Conservation (phyloP, 1,284 basidiomycete genomes). For the Ustilago vetiveriae region DNA sequence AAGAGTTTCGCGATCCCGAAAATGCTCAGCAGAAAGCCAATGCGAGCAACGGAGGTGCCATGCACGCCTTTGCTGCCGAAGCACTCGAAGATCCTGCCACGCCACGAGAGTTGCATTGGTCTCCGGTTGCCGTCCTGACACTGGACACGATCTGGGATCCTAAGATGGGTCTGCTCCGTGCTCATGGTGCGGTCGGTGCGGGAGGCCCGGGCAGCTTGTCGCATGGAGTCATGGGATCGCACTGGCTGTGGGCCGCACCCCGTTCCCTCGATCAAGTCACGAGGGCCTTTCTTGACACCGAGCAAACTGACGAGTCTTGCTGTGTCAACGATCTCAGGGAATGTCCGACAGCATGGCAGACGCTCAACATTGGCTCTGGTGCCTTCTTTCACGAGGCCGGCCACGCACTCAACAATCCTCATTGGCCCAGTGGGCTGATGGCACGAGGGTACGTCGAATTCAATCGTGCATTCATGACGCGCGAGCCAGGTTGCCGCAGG, state of each 20-base stretch:
- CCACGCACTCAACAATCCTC: constrained; percentile 47
- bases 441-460: constrained; percentile 50
- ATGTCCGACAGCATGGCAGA: constrained; percentile 42
- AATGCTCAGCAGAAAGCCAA: constrained; percentile 46
- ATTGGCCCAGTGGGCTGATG: constrained; percentile 50
- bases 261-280: constrained; percentile 30
- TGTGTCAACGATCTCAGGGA: constrained; percentile 51
- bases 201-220: constrained; percentile 27
- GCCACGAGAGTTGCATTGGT: constrained; percentile 21
- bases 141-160: constrained; percentile 46
- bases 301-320: constrained; percentile 37
- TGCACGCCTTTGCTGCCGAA: constrained; percentile 40
- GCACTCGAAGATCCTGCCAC: constrained; percentile 32
- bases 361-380: constrained; percentile 52
- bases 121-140: constrained; percentile 42
- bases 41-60: constrained; percentile 45
- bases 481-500: constrained; percentile 28
- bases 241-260: constrained; percentile 55
- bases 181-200: constrained; percentile 45
- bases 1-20: constrained; percentile 45
- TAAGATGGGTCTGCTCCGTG: constrained; percentile 42
- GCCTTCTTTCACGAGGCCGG: constrained; percentile 52
- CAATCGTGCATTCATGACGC: constrained; percentile 55
- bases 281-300: constrained; percentile 33
- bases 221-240: constrained; percentile 50